Evolutionary conservation across 306 rosid species (phyloP), one percentile per base, ranked within the genome.

Genomic region (Cucumis melo): DNA sequence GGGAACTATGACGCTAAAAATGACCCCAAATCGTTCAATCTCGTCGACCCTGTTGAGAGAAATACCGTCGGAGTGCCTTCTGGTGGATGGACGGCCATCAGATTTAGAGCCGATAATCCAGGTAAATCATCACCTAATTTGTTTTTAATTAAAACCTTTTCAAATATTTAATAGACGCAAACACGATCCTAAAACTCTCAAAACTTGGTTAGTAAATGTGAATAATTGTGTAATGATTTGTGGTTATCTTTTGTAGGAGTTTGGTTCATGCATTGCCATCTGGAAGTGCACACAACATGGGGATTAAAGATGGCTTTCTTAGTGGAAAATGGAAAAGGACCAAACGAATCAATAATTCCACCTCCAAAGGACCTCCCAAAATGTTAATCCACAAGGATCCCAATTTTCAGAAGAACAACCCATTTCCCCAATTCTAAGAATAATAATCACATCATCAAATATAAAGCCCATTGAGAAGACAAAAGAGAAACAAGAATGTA

Each of bases 261-360:
- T 34, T 93, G 98, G 98, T 93, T 93, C 86, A 8, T 93, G 91
- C 98, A 93, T 60, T 93, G 98, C 51, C 98, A 93, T 82, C 72
- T 93, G 85, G 98, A 93, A 77, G 89, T 88, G 60, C 98, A 93
- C 75, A 93, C 98, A 66, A 86, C 98, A 68, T 91, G 98, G 98
- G 98, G 98, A 8, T 86, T 94, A 56, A 94, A 94, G 87, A 94
- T 94, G 98, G 96, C 97, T 0, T 94, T 94, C 83, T 81, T 93
- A 83, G 98, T 93, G 81, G 94, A 93, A 56, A 91, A 91, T 78
- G 98, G 98, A 0, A 90, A 90, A 77, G 95, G 98, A 63, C 89
- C 93, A 42, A 87, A 81, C 51, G 79, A 94, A 59, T 86, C 98
- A 9, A 2, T 91, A 76, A 63, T 86, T 55, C 89, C 97, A 16